Conservation (phyloP, 768 basidiomycete genomes). For the Suillus alpinus region DNA sequence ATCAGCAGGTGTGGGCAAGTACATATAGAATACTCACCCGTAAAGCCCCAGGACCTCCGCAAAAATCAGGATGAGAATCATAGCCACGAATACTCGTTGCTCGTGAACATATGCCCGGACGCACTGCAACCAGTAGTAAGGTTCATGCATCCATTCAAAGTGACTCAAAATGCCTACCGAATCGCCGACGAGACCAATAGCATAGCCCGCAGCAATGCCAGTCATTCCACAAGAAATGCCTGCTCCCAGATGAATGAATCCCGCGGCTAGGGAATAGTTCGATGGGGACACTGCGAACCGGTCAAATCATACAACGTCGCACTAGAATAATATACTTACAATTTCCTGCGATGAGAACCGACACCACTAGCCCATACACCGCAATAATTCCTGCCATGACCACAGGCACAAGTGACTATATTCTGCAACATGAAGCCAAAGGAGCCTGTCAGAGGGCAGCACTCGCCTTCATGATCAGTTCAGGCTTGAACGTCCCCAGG, state of each 20-base stretch:
- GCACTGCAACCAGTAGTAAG: constrained; percentile 47
- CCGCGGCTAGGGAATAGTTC: constrained; percentile 78
- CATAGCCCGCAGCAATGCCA: constrained; percentile 90
- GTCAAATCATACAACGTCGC: constrained; percentile 11
- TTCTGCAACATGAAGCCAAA: not conserved
- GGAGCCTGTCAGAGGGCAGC: not conserved
- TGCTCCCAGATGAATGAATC: constrained; percentile 90
- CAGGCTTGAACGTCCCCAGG: constrained; percentile 89
- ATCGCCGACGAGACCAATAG: constrained; percentile 92
- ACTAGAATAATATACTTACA: constrained; percentile 34
- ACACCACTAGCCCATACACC: constrained; percentile 94
- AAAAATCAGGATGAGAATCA: constrained; percentile 96
- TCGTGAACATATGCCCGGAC: constrained; percentile 91
- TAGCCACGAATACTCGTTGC: constrained; percentile 86
- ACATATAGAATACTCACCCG: constrained; percentile 47
- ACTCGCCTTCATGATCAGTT: constrained; percentile 94
- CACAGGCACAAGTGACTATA: constrained; percentile 88
- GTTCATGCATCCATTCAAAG: not conserved
- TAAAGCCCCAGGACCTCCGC: constrained; percentile 89
- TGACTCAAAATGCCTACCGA: constrained; percentile 53
- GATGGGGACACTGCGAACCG: constrained; percentile 52
- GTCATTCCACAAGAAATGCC: constrained; percentile 90
- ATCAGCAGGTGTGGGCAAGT: not conserved
- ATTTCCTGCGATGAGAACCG: constrained; percentile 82
- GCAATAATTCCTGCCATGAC: constrained; percentile 99